phyloP scores from a whole-genome alignment of 2,329 filamentous ascomycete genomes.

The Gaeumannomyces tritici region DNA sequence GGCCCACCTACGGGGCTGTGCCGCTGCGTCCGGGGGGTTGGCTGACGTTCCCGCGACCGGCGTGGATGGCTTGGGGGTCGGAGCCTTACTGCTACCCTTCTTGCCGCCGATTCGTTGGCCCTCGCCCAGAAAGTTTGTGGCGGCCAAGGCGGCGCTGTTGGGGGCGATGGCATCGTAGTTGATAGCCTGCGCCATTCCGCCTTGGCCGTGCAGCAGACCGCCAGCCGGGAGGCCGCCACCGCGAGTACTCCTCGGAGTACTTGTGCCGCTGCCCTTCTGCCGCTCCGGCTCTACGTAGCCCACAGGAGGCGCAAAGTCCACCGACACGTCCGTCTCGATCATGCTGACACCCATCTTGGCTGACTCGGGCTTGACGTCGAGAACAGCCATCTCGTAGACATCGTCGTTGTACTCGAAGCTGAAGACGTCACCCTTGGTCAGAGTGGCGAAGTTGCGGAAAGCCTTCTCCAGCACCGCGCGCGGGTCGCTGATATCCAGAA shows the following conservation, averaged over 20 bases:
- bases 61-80: slow-evolving; percentile 63
- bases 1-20: slow-evolving; percentile 33
- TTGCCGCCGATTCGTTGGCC: slow-evolving; percentile 79
- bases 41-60: slow-evolving; percentile 53
- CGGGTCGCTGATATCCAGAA: slow-evolving; percentile 93
- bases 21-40: slow-evolving; percentile 16
- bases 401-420: slow-evolving; percentile 96
- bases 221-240: slow-evolving; percentile 54
- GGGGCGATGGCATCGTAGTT: slow-evolving; percentile 90
- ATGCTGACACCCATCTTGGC: slow-evolving; percentile 84
- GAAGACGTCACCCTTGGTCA: slow-evolving; percentile 91
- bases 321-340: slow-evolving; percentile 90
- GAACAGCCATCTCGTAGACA: slow-evolving; percentile 82
- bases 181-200: slow-evolving; percentile 96
- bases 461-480: slow-evolving; percentile 96
- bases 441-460: slow-evolving; percentile 88
- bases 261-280: slow-evolving; percentile 60
- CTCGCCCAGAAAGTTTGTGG: slow-evolving; percentile 69
- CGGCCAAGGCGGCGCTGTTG: slow-evolving; percentile 54
- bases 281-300: slow-evolving; percentile 86
- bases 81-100: slow-evolving; percentile 69
- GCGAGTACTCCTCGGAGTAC: slow-evolving; percentile 63
- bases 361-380: slow-evolving; percentile 83
- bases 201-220: slow-evolving; percentile 71
- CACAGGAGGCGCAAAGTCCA: slow-evolving; percentile 89